Evolutionary conservation across 768 basidiomycete genomes (phyloP).

Genomic region (Dentipellis fragilis): DNA sequence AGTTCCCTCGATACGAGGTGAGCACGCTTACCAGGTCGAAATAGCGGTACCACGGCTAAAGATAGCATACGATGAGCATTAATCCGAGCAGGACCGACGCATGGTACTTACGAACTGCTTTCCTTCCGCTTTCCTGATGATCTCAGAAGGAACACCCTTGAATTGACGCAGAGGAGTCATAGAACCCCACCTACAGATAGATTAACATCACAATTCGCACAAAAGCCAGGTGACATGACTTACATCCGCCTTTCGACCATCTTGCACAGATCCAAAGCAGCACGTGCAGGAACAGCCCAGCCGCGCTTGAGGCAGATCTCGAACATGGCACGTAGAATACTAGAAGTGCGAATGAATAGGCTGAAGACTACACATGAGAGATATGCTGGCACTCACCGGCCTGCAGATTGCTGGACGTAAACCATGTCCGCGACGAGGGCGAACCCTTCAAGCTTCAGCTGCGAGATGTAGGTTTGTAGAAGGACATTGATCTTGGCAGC

Average conservation of each 20-base stretch:
- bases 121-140: constrained; percentile 84
- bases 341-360: constrained; percentile 17
- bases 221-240: constrained; percentile 16
- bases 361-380: not conserved
- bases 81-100: not conserved
- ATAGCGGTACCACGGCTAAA: constrained; percentile 90
- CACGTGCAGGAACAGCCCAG: constrained; percentile 93
- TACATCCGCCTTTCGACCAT: constrained; percentile 87
- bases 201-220: not conserved
- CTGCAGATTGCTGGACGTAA: constrained; percentile 95
- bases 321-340: constrained; percentile 91
- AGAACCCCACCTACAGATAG: constrained; percentile 75
- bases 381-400: constrained; percentile 41
- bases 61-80: not conserved
- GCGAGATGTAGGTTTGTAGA: constrained; percentile 89
- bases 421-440: constrained; percentile 89
- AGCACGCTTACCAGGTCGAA: constrained; percentile 60
- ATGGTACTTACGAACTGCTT: constrained; percentile 80
- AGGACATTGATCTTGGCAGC: constrained; percentile 96
- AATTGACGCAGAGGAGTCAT: constrained; percentile 98
- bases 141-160: constrained; percentile 78
- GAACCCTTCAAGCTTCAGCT: constrained; percentile 88
- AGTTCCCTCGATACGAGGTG: not conserved
- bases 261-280: constrained; percentile 89
- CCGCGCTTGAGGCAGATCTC: constrained; percentile 97